These are phyloP conservation scores for Acarospora socialis DNA, from an alignment of 2,329 filamentous ascomycete genomes.

Conservation along the genomic window DNA sequence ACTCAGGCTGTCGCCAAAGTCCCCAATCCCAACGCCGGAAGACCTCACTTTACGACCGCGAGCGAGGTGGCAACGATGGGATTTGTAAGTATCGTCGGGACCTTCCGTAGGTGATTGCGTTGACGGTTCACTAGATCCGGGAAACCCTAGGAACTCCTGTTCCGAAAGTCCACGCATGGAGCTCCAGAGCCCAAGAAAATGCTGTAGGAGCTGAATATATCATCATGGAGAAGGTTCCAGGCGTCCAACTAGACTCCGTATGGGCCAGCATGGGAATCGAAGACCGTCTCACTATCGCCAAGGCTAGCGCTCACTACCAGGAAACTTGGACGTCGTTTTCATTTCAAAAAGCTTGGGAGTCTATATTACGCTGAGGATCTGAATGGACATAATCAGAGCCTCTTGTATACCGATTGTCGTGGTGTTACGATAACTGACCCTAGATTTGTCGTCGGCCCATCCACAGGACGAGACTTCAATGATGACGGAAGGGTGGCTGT, in stretches of 20 bases:
- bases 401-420: constrained; percentile 14
- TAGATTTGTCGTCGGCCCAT: constrained; percentile 26
- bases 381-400: constrained; percentile 7
- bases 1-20: constrained; percentile 17
- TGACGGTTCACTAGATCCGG: constrained; percentile 15
- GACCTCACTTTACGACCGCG: constrained; percentile 13
- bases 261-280: constrained; percentile 19
- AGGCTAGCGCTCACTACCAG: constrained; percentile 19
- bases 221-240: constrained; percentile 21
- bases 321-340: constrained; percentile 20
- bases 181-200: constrained; percentile 17
- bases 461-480: constrained; percentile 20
- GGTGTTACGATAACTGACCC: constrained; percentile 13
- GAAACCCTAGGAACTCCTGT: constrained; percentile 20
- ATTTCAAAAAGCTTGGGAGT: constrained; percentile 18
- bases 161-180: constrained; percentile 22
- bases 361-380: constrained; percentile 23
- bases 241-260: constrained; percentile 18
- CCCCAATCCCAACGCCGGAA: constrained; percentile 18
- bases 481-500: constrained; percentile 21
- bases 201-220: constrained; percentile 21
- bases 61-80: constrained; percentile 21
- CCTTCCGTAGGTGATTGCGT: background rate
- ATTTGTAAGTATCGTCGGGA: constrained; percentile 14
- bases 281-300: constrained; percentile 18